Conservation (phyloP, 2,329 filamentous ascomycete genomes). For the Fusarium chlamydosporum region DNA sequence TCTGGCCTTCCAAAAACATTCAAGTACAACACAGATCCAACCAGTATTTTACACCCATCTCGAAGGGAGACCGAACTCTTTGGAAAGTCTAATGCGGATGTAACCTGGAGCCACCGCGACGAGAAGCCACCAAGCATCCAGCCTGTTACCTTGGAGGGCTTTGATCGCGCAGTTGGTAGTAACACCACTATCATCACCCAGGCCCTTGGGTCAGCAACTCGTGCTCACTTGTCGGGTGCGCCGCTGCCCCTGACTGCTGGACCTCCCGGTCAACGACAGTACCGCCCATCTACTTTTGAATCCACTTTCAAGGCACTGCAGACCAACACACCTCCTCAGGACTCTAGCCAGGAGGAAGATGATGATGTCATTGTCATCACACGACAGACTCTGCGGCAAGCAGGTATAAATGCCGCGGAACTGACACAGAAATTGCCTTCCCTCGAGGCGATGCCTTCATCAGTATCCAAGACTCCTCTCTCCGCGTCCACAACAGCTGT, state of each 20-base stretch:
- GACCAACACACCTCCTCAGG: constrained; percentile 46
- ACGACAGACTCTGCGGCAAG: constrained; percentile 43
- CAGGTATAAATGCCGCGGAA: constrained; percentile 41
- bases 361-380: constrained; percentile 45
- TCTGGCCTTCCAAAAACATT: constrained; percentile 22
- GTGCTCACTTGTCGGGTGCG: constrained; percentile 57
- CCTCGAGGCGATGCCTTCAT: constrained; percentile 16
- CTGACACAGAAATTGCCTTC: constrained; percentile 25
- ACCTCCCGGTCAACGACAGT: constrained; percentile 67
- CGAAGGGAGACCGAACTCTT: constrained; percentile 29
- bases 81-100: constrained; percentile 30
- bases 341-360: constrained; percentile 47
- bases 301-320: constrained; percentile 55
- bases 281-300: constrained; percentile 62
- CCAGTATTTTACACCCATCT: constrained; percentile 16
- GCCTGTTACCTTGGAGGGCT: constrained; percentile 21
- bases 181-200: constrained; percentile 27
- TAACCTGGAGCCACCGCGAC: constrained; percentile 17
- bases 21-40: constrained; percentile 15
- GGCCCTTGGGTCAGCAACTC: constrained; percentile 36
- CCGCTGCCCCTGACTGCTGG: constrained; percentile 68
- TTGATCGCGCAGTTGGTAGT: constrained; percentile 34
- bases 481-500: not conserved
- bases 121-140: constrained; percentile 19
- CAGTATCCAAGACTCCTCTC: constrained; percentile 7